Evolutionary conservation across 768 basidiomycete genomes (phyloP), one percentile per base, ranked within the genome.

Genomic region (Trametes cubensis): DNA sequence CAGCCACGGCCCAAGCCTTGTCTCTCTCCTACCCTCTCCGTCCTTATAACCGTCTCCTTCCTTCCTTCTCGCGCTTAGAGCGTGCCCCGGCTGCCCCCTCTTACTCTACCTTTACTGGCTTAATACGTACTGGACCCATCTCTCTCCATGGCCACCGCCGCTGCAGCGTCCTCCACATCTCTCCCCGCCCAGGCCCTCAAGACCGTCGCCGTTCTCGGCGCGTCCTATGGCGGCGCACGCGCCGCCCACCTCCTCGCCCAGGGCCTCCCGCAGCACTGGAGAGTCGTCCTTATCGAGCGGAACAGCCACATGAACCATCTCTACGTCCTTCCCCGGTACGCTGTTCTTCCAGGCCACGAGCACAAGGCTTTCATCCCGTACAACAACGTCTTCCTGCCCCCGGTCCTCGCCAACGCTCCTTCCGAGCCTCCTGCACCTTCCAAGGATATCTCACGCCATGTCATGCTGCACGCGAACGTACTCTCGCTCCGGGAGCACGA

Each of bases 331-430:
- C 82, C 85, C 4, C 76, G 86, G 54, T 80, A 81, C 54, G 80
- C 84, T 18, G 81, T 86, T 21, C 77, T 87, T 5, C 77, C 84
- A 42, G 81, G 82, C 20, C 83, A 86, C 65, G 85, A 85, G 72
- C 82, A 87, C 73, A 88, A 87, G 76, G 85, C 85, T 26, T 88
- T 88, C 71, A 80, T 88, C 63, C 85, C 86, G 0, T 85, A 82
- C 67, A 72, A 75, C 52, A 80, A 80, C 42, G 70, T 86, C 51
- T 83, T 85, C 67, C 49, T 42, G 6, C 63, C 53, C 45, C 52
- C 69, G 44, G 42, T 42, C 49, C 14, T 42, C 34, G 34, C 34
- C 34, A 10, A 34, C 10, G 34, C 34, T 63, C 25, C 38, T 48
- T 30, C 11, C 26, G 0, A 40, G 41, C 41, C 30, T 40, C 48